A percentile compares a stretch with the other conserved stretches of the same genome.
Evolutionary conservation across 371 early-diverging fungal genomes (phyloP).

Genomic region (Mucor sp.): DNA sequence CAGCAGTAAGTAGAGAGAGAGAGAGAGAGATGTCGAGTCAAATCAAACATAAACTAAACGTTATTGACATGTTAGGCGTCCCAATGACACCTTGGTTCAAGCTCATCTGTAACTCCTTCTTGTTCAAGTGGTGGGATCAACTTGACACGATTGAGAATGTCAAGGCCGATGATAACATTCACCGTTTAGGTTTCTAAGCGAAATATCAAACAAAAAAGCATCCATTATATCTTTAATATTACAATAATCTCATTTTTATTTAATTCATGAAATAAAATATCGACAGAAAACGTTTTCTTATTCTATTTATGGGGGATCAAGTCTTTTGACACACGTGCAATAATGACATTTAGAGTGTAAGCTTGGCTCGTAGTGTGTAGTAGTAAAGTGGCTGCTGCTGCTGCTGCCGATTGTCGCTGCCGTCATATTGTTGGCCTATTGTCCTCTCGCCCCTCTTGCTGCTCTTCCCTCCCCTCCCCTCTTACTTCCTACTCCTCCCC

Average conservation of each 20-base stretch:
- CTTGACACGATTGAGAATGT: constrained; percentile 70
- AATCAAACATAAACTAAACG: background rate
- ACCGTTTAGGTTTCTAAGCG: constrained; percentile 58
- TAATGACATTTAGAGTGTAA: background rate
- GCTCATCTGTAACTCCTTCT: constrained; percentile 86
- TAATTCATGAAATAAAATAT: background rate
- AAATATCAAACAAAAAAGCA: background rate
- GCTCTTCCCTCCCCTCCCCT: background rate
- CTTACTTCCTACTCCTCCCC: background rate
- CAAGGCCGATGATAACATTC: constrained; percentile 76
- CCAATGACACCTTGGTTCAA: constrained; percentile 96
- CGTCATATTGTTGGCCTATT: background rate
- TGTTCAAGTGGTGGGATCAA: constrained; percentile 95
- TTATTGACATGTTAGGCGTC: constrained; percentile 34
- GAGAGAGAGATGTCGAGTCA: too few species aligned
- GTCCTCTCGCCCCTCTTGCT: background rate
- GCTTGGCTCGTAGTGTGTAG: background rate
- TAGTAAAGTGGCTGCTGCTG: too few species aligned
- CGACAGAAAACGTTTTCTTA: background rate
- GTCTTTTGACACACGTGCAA: constrained; percentile 7
- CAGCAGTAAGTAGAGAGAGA: constrained; percentile 56
- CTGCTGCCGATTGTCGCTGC: background rate
- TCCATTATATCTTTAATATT: background rate
- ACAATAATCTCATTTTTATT: background rate
- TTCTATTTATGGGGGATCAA: background rate